These are phyloP conservation scores for Sclerotinia nivalis DNA, from an alignment of 2,329 filamentous ascomycete species.

Conservation along the genomic window DNA sequence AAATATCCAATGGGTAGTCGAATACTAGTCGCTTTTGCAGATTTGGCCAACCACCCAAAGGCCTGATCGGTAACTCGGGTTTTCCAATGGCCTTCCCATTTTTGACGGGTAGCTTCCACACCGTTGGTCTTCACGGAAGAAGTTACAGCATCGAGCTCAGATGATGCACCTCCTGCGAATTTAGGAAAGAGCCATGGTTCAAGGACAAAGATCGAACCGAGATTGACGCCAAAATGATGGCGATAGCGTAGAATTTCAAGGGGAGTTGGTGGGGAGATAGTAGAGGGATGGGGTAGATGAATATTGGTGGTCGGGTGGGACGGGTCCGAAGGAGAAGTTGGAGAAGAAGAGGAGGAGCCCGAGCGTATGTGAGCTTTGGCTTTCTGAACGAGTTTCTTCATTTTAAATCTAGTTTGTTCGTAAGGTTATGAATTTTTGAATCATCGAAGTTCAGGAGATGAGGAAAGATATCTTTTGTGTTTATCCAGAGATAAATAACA, in stretches of 20 bases:
- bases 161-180: slow-evolving; percentile 23
- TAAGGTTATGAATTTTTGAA: no score
- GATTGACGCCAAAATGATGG: slow-evolving; percentile 60
- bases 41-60: slow-evolving; percentile 53
- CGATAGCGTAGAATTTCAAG: slow-evolving; percentile 53
- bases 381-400: slow-evolving; percentile 21
- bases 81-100: slow-evolving; percentile 56
- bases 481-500: background rate
- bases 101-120: slow-evolving; percentile 42
- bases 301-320: background rate
- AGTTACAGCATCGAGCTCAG: slow-evolving; percentile 43
- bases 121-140: slow-evolving; percentile 4
- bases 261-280: slow-evolving; percentile 39
- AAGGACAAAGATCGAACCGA: slow-evolving; percentile 60
- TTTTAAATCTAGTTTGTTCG: background rate
- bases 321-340: background rate
- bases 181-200: slow-evolving; percentile 55
- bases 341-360: slow-evolving; percentile 8
- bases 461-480: background rate
- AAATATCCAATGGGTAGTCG: slow-evolving; percentile 63
- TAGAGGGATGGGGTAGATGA: background rate
- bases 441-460: background rate
- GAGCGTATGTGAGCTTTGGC: slow-evolving; percentile 13
- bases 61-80: slow-evolving; percentile 52
- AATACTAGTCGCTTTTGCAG: slow-evolving; percentile 56